A percentile compares a stretch with the other conserved stretches of the same genome.
phyloP scores from a whole-genome alignment of 2,329 filamentous ascomycete genomes.

The Blumeria hordei region DNA sequence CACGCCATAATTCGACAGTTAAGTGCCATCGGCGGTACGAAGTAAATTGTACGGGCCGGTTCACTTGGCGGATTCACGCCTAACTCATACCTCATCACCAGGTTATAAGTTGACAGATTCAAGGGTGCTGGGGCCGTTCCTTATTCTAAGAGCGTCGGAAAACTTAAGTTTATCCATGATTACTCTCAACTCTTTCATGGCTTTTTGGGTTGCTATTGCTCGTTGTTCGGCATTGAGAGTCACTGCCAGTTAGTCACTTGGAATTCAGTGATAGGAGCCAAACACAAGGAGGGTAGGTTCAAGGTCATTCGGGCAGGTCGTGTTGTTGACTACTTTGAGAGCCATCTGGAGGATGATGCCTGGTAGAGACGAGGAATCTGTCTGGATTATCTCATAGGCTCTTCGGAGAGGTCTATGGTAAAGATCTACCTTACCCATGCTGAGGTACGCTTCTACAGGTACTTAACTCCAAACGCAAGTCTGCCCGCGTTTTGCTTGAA shows the following conservation, averaged over 20 bases:
- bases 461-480: background rate
- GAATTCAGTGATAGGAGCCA: background rate
- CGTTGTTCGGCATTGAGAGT: background rate
- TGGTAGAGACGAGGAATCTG: background rate
- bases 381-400: background rate
- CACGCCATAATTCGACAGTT: background rate
- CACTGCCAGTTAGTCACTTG: background rate
- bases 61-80: background rate
- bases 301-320: background rate
- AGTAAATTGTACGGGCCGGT: background rate
- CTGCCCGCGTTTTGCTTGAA: background rate
- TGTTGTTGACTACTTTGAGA: background rate
- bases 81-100: background rate
- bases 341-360: background rate
- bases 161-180: background rate
- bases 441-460: background rate
- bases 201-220: constrained; percentile 1
- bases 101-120: background rate
- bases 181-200: constrained; percentile 2
- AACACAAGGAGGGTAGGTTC: background rate
- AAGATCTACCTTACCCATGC: background rate
- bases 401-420: background rate
- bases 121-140: background rate
- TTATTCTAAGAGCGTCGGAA: background rate
- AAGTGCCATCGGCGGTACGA: background rate